These are phyloP conservation scores for Lactuca sativa DNA, from an alignment of 129 eudicot species.

Conservation along the genomic window DNA sequence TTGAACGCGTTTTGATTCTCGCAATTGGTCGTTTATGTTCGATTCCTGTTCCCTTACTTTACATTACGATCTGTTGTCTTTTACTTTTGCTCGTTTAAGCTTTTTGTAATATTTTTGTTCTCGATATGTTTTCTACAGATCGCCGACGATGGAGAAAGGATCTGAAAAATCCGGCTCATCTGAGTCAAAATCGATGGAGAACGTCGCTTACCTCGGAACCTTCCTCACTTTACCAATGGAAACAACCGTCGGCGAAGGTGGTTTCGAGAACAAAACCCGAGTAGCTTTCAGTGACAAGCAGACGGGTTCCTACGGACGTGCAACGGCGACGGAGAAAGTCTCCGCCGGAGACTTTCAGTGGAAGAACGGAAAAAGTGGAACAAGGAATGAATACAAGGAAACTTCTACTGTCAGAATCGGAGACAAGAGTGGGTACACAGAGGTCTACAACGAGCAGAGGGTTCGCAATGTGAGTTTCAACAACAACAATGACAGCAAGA, in stretches of 20 bases:
- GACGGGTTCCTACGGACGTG: conserved; percentile 27
- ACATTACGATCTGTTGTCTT: too few species aligned
- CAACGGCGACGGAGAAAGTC: conserved; percentile 25
- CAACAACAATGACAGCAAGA: background rate
- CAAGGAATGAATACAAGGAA: conserved; percentile 18
- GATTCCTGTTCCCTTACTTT: too few species aligned
- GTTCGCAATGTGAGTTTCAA: conserved; percentile 22
- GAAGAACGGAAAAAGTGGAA: conserved; percentile 29
- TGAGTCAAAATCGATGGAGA: background rate
- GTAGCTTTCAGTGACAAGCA: conserved; percentile 23
- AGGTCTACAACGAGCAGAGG: conserved; percentile 26
- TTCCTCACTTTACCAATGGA: background rate
- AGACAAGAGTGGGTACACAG: conserved; percentile 30
- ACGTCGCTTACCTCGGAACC: background rate
- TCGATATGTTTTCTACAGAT: background rate
- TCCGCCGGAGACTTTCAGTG: conserved; percentile 18
- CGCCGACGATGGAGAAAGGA: background rate
- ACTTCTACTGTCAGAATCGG: conserved; percentile 31
- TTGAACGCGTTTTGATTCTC: too few species aligned
- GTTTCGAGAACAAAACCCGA: conserved; percentile 10
- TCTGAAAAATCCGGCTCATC: background rate
- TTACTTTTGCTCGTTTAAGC: too few species aligned
- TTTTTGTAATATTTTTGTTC: too few species aligned
- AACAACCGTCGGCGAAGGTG: background rate
- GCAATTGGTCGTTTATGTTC: too few species aligned